A percentile compares a stretch with the other conserved stretches of the same genome.
Evolutionary conservation across 2,329 filamentous ascomycete genomes (phyloP).

Genomic region (Didymosphaeria variabile): DNA sequence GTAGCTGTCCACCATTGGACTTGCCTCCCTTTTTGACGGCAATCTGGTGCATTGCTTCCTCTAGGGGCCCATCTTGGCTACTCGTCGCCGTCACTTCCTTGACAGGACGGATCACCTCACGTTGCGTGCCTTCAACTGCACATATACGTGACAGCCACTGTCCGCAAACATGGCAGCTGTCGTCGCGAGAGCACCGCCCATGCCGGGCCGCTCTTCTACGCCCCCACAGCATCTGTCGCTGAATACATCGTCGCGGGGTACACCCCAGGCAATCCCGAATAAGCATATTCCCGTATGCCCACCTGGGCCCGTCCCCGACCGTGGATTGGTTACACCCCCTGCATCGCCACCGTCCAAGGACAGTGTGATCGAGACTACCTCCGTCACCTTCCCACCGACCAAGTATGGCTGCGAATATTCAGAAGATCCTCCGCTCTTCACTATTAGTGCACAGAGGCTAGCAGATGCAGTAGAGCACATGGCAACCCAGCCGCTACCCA

Average conservation of each 20-base stretch:
- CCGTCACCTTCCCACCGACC: slow-evolving; percentile 78
- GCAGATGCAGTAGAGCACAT: slow-evolving; percentile 78
- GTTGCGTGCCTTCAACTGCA: slow-evolving; percentile 41
- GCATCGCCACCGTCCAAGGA: slow-evolving; percentile 69
- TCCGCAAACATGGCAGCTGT: slow-evolving; percentile 53
- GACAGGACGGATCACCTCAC: slow-evolving; percentile 20
- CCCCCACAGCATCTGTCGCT: slow-evolving; percentile 66
- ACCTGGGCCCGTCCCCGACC: slow-evolving; percentile 71
- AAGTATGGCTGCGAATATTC: slow-evolving; percentile 65
- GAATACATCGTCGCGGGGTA: slow-evolving; percentile 64
- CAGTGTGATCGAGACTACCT: slow-evolving; percentile 66
- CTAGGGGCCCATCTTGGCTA: slow-evolving; percentile 10
- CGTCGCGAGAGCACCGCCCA: slow-evolving; percentile 50
- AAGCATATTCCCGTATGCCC: slow-evolving; percentile 91
- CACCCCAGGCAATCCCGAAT: slow-evolving; percentile 75
- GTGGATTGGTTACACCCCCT: slow-evolving; percentile 59
- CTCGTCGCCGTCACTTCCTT: slow-evolving; percentile 18
- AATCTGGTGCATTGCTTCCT: slow-evolving; percentile 19
- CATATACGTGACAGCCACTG: slow-evolving; percentile 18
- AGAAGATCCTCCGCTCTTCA: slow-evolving; percentile 70
- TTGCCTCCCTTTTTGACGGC: slow-evolving; percentile 26
- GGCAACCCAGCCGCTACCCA: slow-evolving; percentile 81
- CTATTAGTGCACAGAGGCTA: slow-evolving; percentile 74
- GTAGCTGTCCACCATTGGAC: slow-evolving; percentile 17
- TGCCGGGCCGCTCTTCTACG: slow-evolving; percentile 50